Evolutionary conservation across 768 basidiomycete genomes (phyloP).

Genomic region (Podaxis sp.): DNA sequence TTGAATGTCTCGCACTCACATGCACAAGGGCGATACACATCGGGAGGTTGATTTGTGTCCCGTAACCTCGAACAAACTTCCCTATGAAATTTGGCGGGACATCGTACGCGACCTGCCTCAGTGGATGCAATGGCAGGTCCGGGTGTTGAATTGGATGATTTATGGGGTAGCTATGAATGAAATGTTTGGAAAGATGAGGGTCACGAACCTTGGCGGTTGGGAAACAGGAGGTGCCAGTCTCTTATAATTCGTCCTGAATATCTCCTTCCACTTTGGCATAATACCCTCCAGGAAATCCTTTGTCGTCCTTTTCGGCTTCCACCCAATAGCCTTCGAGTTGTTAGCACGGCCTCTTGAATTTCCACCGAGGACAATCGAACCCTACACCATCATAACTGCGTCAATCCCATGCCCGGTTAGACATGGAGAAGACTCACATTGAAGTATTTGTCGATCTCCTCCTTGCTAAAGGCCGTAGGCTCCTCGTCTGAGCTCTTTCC

Average conservation of each 20-base stretch:
- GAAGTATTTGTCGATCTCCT: constrained; percentile 37
- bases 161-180: neutral
- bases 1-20: neutral
- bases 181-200: neutral
- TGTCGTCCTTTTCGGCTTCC: constrained; percentile 46
- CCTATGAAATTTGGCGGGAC: neutral
- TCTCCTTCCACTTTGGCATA: constrained; percentile 34
- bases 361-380: constrained; percentile 13
- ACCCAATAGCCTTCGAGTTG: constrained; percentile 40
- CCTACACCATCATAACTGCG: constrained; percentile 1
- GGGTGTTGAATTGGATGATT: neutral
- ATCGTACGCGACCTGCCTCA: neutral
- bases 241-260: neutral
- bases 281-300: constrained; percentile 48
- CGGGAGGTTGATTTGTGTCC: neutral
- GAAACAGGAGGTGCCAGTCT: neutral
- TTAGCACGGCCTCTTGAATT: constrained; percentile 43
- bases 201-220: neutral
- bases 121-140: neutral
- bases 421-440: constrained; percentile 15
- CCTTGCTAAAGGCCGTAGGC: constrained; percentile 43
- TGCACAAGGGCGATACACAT: no score
- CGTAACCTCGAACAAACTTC: neutral
- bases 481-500: constrained; percentile 31
- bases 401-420: neutral